Conservation (phyloP, 176 grass and related monocot genomes). For the maize (Zea mays) region Zm-B73-REFERENCE-NAM-5.0 NC_050105.1:146673001-146673500, state of each 20-base stretch:
- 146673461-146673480: slow-evolving; percentile 85
- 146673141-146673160: slow-evolving; percentile 65
- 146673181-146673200: slow-evolving; percentile 54
- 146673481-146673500: slow-evolving; percentile 88
- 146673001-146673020: slow-evolving; percentile 30
- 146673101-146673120: slow-evolving; percentile 69
- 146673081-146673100: slow-evolving; percentile 64
- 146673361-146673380: neutral
- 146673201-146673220: slow-evolving; percentile 89
- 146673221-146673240: slow-evolving; percentile 82
- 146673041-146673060: slow-evolving; percentile 85
- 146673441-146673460: slow-evolving; percentile 53
- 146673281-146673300: slow-evolving; percentile 81
- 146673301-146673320: neutral
- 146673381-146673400: slow-evolving; percentile 68
- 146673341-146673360: neutral
- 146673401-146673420: slow-evolving; percentile 65
- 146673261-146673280: slow-evolving; percentile 95
- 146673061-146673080: slow-evolving; percentile 57
- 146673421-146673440: slow-evolving; percentile 40
- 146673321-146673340: too few species aligned
- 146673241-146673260: slow-evolving; percentile 96
- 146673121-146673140: slow-evolving; percentile 68
- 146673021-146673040: slow-evolving; percentile 78
- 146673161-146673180: slow-evolving; percentile 78